Conservation (phyloP, 2,329 filamentous ascomycete species). For the Pezizomycotina sp. region DNA sequence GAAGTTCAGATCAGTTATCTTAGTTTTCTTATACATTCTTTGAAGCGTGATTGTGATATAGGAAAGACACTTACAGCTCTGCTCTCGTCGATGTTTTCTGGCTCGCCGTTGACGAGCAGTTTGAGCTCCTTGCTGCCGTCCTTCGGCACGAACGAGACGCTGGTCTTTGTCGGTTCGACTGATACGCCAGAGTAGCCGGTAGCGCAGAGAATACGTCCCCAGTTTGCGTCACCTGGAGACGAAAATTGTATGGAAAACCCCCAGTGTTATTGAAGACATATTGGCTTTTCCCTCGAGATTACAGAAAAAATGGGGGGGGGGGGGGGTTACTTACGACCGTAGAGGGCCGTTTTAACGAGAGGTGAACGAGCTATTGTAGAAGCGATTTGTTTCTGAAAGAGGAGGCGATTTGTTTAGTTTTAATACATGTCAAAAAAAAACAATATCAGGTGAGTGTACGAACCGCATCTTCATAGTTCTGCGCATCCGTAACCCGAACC, state of each 20-base stretch:
- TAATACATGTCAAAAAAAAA: background rate
- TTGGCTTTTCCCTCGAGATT: background rate
- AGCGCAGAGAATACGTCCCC: conserved; percentile 91
- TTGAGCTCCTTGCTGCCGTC: conserved; percentile 64
- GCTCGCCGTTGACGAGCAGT: conserved; percentile 62
- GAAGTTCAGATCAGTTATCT: background rate
- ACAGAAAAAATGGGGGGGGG: background rate
- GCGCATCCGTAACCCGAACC: conserved; percentile 41
- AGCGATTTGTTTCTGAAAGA: conserved; percentile 42
- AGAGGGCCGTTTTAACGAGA: conserved; percentile 90
- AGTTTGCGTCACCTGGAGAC: conserved; percentile 71
- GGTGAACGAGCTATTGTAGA: conserved; percentile 79
- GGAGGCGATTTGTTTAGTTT: background rate
- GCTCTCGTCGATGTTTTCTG: conserved; percentile 59
- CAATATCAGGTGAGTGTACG: background rate
- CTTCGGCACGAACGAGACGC: conserved; percentile 59
- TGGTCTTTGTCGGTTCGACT: conserved; percentile 53
- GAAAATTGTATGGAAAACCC: no score
- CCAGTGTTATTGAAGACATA: background rate
- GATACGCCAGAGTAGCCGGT: conserved; percentile 66
- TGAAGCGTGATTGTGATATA: background rate
- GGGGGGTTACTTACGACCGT: conserved; percentile 39
- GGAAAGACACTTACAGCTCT: conserved; percentile 40
- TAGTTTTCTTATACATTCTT: background rate
- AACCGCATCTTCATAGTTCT: conserved; percentile 23